Base-by-base conservation (phyloP, 352 stramenopile species). In the Globisporangium parvum region DNA sequence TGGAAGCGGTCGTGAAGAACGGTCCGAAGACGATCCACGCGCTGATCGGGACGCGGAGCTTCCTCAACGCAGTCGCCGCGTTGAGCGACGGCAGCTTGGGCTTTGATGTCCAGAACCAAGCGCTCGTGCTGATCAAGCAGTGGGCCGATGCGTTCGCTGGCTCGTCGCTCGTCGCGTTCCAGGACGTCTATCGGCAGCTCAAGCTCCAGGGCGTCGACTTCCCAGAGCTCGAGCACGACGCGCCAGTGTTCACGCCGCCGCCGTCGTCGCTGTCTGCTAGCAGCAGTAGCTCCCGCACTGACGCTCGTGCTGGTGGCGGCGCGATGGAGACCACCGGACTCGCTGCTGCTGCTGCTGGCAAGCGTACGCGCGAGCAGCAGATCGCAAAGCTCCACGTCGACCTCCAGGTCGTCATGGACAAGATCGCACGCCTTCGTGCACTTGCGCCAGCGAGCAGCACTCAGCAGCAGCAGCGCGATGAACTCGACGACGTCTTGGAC, bases 1-100 rank as follows among this genome's bases (percentile, higher is more conserved):
- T 71, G 0, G 85, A 92, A 52, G 87, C 80, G 17, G 37, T 91
- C 31, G 79, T 94, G 44, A 92, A 91, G 64, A 94, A 94, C 57
- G 81, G 81, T 8, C 73, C 80, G n/a, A 46, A 56, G 21, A 57
- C 65, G 3, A 63, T 92, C 15, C 77, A 91, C 55, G 52, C 63
- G 33, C 75, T 77, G 56, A 62, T 92, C n/a, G 80, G 57, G 3
- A 73, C 70, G 21, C 71, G 78, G 33, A n/a, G 59, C 14, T 94
- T 93, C 57, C 61, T 94, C 40, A 70, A 77, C 33, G 75, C 88
- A 40, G 63, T 94, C 24, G 78, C 77, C 4, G 77, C 71, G 35
- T 66, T 94, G 6, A 78, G 73, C 8, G 80, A 92, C 55, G 80
- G 79, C 35, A 77, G 63, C 42, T 63, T 83, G 52, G 79, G 79